Conservation (phyloP, 805 yeast genomes). For the Yarrowia divulgata region DNA sequence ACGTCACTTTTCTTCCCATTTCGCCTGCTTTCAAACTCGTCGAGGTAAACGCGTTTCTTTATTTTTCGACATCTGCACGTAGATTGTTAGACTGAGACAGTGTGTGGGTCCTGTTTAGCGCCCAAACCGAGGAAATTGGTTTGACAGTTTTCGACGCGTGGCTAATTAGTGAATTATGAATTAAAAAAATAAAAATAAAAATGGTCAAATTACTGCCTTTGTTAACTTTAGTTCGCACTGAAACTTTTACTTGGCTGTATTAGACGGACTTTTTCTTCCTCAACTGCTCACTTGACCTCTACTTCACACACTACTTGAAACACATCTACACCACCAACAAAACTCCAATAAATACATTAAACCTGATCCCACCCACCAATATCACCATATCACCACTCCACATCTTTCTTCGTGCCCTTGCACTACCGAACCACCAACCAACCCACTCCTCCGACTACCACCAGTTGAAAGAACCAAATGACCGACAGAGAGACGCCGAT, state of each 20-base stretch:
- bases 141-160: no score
- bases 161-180: no score
- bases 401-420: no score
- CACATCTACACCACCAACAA: no score
- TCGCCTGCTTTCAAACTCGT: background rate
- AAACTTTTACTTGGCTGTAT: no score
- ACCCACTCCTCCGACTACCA: constrained; percentile 18
- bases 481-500: constrained; percentile 11
- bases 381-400: no score
- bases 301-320: background rate
- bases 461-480: constrained; percentile 25
- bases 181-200: no score
- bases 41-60: background rate
- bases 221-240: no score
- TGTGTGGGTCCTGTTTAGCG: no score
- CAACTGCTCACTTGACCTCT: background rate
- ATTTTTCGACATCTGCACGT: background rate
- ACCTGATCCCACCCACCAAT: background rate
- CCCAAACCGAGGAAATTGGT: no score
- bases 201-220: no score
- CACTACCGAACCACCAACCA: constrained; percentile 5
- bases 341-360: constrained; percentile 1
- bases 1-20: background rate
- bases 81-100: constrained; percentile 3
- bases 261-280: no score